Evolutionary conservation across 352 stramenopile genomes (phyloP).

Genomic region (Phytophthora idaei): DNA sequence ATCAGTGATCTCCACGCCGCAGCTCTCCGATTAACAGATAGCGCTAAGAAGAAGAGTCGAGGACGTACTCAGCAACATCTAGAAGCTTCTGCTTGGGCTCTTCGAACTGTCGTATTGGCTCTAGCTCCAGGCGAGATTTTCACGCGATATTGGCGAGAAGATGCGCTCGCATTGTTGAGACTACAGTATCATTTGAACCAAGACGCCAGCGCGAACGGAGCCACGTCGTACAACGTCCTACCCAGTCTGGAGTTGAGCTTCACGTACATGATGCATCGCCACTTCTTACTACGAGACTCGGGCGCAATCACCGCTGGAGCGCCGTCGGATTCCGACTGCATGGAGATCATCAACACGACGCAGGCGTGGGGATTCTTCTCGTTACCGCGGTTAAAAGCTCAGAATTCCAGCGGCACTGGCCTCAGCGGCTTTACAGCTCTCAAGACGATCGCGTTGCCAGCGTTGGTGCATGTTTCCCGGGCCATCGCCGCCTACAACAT

Average conservation of each 20-base stretch:
- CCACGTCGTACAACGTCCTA: slow-evolving; percentile 28
- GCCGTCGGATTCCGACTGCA: slow-evolving; percentile 62
- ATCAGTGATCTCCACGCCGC: slow-evolving; percentile 66
- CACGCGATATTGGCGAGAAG: slow-evolving; percentile 73
- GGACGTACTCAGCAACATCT: slow-evolving; percentile 55
- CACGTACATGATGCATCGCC: slow-evolving; percentile 48
- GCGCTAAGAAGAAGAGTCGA: slow-evolving; percentile 35
- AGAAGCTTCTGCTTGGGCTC: slow-evolving; percentile 45
- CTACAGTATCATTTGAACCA: slow-evolving; percentile 79
- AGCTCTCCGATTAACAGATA: slow-evolving; percentile 47
- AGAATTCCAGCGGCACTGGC: slow-evolving; percentile 22
- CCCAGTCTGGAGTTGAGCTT: slow-evolving; percentile 37
- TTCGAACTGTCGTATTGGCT: slow-evolving; percentile 56
- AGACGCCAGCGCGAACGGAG: slow-evolving; percentile 34
- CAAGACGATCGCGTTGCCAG: slow-evolving; percentile 40
- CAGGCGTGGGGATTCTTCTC: slow-evolving; percentile 85
- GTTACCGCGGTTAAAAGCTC: slow-evolving; percentile 36
- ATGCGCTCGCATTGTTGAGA: slow-evolving; percentile 55
- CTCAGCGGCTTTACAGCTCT: slow-evolving; percentile 40
- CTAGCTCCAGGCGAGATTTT: slow-evolving; percentile 71
- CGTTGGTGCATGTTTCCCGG: slow-evolving; percentile 57
- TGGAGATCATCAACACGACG: slow-evolving; percentile 84
- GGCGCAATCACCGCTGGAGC: slow-evolving; percentile 19
- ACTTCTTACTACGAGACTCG: slow-evolving; percentile 46
- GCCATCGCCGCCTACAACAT: slow-evolving; percentile 76